Percentiles rank a stretch among this genome's conserved stretches.
Conservation (phyloP, 352 stramenopile genomes). For the Phytophthora ramorum region DNA sequence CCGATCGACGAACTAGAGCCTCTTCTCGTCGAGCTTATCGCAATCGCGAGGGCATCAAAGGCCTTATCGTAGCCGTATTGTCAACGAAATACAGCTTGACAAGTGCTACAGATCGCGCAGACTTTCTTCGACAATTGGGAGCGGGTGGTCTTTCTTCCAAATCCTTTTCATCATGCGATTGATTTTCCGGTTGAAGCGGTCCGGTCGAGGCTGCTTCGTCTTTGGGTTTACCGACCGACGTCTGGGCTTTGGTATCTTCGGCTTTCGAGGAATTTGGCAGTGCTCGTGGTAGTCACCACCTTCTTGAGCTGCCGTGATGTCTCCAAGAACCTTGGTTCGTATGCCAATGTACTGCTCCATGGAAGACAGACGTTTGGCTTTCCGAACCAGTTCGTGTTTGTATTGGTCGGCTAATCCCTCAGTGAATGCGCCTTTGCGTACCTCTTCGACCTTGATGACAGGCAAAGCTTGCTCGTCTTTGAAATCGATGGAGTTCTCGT, state of each 20-base stretch:
- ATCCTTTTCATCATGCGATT: constrained; percentile 82
- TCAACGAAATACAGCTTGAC: constrained; percentile 13
- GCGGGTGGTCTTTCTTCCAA: constrained; percentile 66
- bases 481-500: constrained; percentile 34
- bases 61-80: constrained; percentile 34
- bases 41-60: constrained; percentile 63
- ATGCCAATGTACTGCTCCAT: constrained; percentile 67
- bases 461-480: constrained; percentile 25
- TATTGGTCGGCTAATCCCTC: constrained; percentile 61
- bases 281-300: constrained; percentile 24
- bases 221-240: constrained; percentile 49
- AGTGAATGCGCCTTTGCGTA: constrained; percentile 59
- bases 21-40: constrained; percentile 78
- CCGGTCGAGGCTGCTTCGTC: constrained; percentile 56
- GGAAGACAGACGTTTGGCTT: constrained; percentile 51
- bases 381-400: constrained; percentile 63
- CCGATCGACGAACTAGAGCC: constrained; percentile 70
- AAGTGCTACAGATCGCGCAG: constrained; percentile 57
- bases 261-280: constrained; percentile 55
- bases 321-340: constrained; percentile 54
- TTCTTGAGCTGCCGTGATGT: constrained; percentile 43
- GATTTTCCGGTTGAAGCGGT: constrained; percentile 83
- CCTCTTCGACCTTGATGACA: constrained; percentile 53
- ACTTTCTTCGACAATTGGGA: constrained; percentile 81
- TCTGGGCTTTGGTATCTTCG: constrained; percentile 69